Percentiles rank a stretch among this genome's conserved stretches.
These are phyloP conservation scores for Tuber microsphaerosporum DNA, from an alignment of 495 filamentous ascomycete species.

Conservation along the genomic window DNA sequence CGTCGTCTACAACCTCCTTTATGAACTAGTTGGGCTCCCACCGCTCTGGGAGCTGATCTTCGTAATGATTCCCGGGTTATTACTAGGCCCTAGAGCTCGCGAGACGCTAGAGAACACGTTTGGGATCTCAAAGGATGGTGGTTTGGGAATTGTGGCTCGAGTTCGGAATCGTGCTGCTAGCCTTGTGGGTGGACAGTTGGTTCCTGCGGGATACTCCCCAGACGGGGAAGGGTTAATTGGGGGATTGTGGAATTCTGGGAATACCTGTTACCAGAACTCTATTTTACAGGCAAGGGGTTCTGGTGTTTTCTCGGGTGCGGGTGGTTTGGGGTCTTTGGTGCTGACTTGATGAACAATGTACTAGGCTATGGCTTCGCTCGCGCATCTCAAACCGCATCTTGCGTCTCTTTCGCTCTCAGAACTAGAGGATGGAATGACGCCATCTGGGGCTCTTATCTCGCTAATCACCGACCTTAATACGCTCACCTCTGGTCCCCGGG, in stretches of 20 bases:
- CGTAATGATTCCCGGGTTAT: slow-evolving; percentile 20
- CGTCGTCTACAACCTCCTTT: slow-evolving; percentile 31
- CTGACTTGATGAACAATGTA: slow-evolving; percentile 6
- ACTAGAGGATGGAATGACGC: slow-evolving; percentile 22
- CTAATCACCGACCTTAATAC: slow-evolving; percentile 27
- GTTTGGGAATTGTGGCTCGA: slow-evolving; percentile 18
- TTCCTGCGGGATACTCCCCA: slow-evolving; percentile 7
- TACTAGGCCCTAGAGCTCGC: slow-evolving; percentile 29
- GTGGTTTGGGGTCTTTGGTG: neutral
- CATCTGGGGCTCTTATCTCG: slow-evolving; percentile 29
- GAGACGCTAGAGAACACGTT: slow-evolving; percentile 33
- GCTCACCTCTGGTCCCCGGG: slow-evolving; percentile 20
- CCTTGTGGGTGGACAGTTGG: slow-evolving; percentile 8
- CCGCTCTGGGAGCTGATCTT: slow-evolving; percentile 23
- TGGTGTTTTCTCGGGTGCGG: neutral
- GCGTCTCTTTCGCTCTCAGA: slow-evolving; percentile 17
- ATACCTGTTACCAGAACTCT: slow-evolving; percentile 97
- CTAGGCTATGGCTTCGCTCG: slow-evolving; percentile 59
- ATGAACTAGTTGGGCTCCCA: slow-evolving; percentile 24
- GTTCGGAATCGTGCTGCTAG: slow-evolving; percentile 31
- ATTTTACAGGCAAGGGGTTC: slow-evolving; percentile 58
- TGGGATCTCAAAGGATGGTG: slow-evolving; percentile 11
- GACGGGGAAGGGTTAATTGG: slow-evolving; percentile 26
- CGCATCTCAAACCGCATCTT: slow-evolving; percentile 37
- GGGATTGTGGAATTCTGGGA: slow-evolving; percentile 83